These are phyloP conservation scores for Ensete ventricosum DNA, from an alignment of 176 grass and related monocot genomes.

Conservation along the genomic window DNA sequence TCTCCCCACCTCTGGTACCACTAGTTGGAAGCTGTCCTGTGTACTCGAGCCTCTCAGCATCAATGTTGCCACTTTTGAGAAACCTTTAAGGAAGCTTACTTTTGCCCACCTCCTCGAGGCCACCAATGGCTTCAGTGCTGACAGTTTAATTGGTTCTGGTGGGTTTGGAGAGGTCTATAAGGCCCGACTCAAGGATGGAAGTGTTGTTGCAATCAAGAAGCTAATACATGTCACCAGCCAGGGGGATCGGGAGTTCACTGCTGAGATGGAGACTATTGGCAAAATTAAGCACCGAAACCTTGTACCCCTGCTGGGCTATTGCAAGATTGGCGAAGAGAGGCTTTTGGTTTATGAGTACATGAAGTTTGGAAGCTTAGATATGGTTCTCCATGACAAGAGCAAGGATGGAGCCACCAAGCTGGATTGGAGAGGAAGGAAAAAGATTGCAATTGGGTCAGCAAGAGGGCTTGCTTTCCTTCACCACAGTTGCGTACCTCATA, in stretches of 20 bases:
- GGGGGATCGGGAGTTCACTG: slow-evolving; percentile 85
- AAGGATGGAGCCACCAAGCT: slow-evolving; percentile 32
- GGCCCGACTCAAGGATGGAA: slow-evolving; percentile 78
- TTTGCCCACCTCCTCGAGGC: slow-evolving; percentile 94
- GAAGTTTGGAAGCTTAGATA: slow-evolving; percentile 83
- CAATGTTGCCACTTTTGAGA: slow-evolving; percentile 95
- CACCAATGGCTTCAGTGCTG: slow-evolving; percentile 78
- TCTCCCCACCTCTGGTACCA: slow-evolving; percentile 44
- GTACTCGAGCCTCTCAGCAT: slow-evolving; percentile 78
- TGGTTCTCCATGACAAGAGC: slow-evolving; percentile 57
- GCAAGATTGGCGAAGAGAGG: slow-evolving; percentile 88
- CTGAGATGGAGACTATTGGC: slow-evolving; percentile 97
- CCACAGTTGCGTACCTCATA: slow-evolving; percentile 95
- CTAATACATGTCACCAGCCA: slow-evolving; percentile 84
- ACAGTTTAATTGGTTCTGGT: slow-evolving; percentile 73
- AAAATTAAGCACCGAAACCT: slow-evolving; percentile 99
- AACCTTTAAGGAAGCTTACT: slow-evolving; percentile 76
- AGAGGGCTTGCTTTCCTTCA: slow-evolving; percentile 92
- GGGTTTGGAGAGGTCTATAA: slow-evolving; percentile 98
- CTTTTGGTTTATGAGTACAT: slow-evolving; percentile 96
- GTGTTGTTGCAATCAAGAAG: slow-evolving; percentile 87
- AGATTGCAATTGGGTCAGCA: slow-evolving; percentile 67
- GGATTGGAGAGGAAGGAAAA: slow-evolving; percentile 79
- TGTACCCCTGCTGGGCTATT: slow-evolving; percentile 75
- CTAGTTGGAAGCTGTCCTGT: slow-evolving; percentile 80